phyloP scores from a whole-genome alignment of 805 yeast genomes.

The Saturnispora zaruensis region DNA sequence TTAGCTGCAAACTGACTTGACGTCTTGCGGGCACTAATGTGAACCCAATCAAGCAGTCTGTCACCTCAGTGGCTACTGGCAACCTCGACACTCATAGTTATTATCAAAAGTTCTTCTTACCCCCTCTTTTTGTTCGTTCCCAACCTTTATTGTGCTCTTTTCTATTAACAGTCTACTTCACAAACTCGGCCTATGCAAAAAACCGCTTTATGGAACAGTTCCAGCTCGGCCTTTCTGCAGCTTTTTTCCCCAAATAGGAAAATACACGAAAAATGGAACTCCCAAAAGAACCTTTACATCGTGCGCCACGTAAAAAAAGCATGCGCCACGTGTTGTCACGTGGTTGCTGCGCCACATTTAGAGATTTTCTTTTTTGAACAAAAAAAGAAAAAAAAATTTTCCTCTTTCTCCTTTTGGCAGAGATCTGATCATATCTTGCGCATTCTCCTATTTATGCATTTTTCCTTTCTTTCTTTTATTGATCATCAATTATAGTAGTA shows the following conservation, averaged over 20 bases:
- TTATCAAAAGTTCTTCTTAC: not conserved
- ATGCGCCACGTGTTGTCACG: not conserved
- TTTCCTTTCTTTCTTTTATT: not conserved
- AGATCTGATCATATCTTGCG: not conserved
- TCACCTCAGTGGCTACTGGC: not conserved
- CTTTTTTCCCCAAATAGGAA: not conserved
- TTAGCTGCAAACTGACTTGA: not conserved
- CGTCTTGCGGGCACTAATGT: too few relatives aligned
- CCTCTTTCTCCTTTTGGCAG: not conserved
- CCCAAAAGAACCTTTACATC: not conserved
- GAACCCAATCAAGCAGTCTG: too few relatives aligned
- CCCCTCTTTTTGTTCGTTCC: not conserved
- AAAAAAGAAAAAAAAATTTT: too few relatives aligned
- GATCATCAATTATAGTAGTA: not conserved
- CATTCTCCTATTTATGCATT: not conserved
- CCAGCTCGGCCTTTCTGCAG: not conserved
- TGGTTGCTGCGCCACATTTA: not conserved
- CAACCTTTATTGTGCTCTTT: not conserved
- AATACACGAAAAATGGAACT: not conserved
- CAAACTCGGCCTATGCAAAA: not conserved
- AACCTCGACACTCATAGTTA: too few relatives aligned
- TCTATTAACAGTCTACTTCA: not conserved
- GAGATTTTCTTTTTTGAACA: too few relatives aligned
- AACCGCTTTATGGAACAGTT: not conserved
- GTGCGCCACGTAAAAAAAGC: not conserved